Conservation (phyloP, 345 rosid species). For the Microthlaspi erraticum region DNA sequence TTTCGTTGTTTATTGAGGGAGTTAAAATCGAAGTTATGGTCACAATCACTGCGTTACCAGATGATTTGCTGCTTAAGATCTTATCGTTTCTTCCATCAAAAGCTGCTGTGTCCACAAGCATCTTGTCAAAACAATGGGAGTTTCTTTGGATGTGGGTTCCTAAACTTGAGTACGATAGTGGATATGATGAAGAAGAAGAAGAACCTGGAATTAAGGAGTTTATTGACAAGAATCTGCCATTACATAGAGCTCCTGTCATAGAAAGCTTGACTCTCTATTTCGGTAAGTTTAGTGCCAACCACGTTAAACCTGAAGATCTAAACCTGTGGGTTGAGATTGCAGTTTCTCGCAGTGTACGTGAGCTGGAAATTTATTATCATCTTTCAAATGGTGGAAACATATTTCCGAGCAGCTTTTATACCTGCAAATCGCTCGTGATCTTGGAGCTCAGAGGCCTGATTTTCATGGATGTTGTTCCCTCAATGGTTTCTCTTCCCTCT, state of each 20-base stretch:
- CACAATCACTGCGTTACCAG: no score
- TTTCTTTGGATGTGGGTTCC: conserved; percentile 17
- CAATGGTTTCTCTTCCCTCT: background rate
- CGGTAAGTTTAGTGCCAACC: fast-evolving
- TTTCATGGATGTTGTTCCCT: background rate
- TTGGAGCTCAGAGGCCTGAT: background rate
- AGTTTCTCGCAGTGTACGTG: background rate
- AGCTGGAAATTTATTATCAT: background rate
- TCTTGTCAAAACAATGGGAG: conserved; percentile 7
- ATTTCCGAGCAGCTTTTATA: background rate
- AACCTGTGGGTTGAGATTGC: background rate
- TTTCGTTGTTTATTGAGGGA: no score
- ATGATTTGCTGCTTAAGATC: background rate
- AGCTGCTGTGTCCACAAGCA: background rate
- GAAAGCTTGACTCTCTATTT: background rate
- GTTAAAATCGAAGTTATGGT: no score
- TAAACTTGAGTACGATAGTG: background rate
- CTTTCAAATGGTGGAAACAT: background rate
- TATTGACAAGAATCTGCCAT: background rate
- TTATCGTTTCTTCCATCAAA: background rate
- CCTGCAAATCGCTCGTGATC: background rate
- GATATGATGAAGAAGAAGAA: no score
- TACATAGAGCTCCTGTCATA: background rate
- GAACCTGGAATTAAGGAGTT: background rate
- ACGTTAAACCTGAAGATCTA: background rate